Conservation (phyloP, 208 protist species). For the Crithidia mellificae region DNA sequence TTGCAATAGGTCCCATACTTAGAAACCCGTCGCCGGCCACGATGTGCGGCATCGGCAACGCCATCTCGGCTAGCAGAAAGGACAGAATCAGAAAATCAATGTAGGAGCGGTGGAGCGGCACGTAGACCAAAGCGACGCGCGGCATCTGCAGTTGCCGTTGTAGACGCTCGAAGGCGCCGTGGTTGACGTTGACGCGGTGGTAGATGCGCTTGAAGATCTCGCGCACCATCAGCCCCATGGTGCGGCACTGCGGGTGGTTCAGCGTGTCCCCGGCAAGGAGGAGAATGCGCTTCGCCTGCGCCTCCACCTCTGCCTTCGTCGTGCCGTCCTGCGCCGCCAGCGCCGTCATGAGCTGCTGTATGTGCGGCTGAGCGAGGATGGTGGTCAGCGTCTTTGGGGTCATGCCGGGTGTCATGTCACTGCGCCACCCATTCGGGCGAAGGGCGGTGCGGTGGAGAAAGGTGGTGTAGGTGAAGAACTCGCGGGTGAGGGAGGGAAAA, state of each 20-base stretch:
- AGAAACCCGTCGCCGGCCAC: slow-evolving; percentile 90
- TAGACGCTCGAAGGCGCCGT: slow-evolving; percentile 57
- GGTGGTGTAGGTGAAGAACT: slow-evolving; percentile 28
- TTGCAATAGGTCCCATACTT: slow-evolving; percentile 60
- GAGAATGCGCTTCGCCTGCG: slow-evolving; percentile 64
- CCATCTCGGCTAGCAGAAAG: slow-evolving; percentile 72
- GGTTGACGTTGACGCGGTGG: slow-evolving; percentile 66
- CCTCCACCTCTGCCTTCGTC: slow-evolving; percentile 39
- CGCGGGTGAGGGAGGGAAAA: slow-evolving; percentile 36
- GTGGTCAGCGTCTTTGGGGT: slow-evolving; percentile 41
- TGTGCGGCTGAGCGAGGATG: slow-evolving; percentile 62
- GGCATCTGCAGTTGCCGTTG: slow-evolving; percentile 48
- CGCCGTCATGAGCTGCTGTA: slow-evolving; percentile 51
- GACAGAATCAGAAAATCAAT: slow-evolving; percentile 90
- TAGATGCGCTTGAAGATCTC: slow-evolving; percentile 67
- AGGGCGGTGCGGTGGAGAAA: slow-evolving; percentile 57
- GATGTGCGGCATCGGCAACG: slow-evolving; percentile 76
- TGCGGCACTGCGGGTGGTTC: slow-evolving; percentile 60
- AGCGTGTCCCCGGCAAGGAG: slow-evolving; percentile 72
- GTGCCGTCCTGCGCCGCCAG: slow-evolving; percentile 47
- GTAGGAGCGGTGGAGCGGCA: slow-evolving; percentile 86
- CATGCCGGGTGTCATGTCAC: slow-evolving; percentile 50
- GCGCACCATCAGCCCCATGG: slow-evolving; percentile 58
- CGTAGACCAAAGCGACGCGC: slow-evolving; percentile 62
- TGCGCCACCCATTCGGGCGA: slow-evolving; percentile 41